Conservation (phyloP, 345 rosid genomes). For the Linum tenue region DNA sequence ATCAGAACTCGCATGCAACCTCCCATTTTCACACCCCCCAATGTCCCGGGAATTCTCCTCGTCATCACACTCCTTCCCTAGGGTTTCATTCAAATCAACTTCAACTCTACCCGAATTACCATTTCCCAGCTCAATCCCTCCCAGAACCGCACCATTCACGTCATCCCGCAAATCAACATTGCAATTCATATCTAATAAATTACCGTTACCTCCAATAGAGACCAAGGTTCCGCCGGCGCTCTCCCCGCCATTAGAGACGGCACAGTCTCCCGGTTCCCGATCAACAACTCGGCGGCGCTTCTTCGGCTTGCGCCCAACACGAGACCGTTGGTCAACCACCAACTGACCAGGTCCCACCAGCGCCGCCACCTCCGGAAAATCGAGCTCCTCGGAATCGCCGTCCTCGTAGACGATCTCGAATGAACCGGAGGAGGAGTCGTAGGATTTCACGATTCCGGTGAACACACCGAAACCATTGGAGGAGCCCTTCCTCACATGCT, state of each 20-base stretch:
- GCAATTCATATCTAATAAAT: slow-evolving; percentile 7
- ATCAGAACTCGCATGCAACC: slow-evolving; percentile 29
- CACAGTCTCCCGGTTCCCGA: slow-evolving; percentile 16
- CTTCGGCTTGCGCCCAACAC: slow-evolving; percentile 36
- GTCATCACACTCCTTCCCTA: slow-evolving; percentile 15
- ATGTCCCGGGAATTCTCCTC: slow-evolving; percentile 22
- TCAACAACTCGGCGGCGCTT: slow-evolving; percentile 39
- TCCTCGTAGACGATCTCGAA: slow-evolving; percentile 54
- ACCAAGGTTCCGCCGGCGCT: slow-evolving; percentile 11
- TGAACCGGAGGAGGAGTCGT: slow-evolving; percentile 42
- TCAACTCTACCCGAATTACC: slow-evolving; percentile 13
- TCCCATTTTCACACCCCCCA: slow-evolving; percentile 18
- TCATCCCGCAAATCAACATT: slow-evolving; percentile 21
- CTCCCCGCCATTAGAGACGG: slow-evolving; percentile 1
- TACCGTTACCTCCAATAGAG: slow-evolving; percentile 16
- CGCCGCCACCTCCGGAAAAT: slow-evolving; percentile 33
- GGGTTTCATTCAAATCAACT: slow-evolving; percentile 38
- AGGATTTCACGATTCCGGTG: slow-evolving; percentile 49
- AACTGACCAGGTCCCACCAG: slow-evolving; percentile 16
- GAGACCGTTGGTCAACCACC: slow-evolving; percentile 14
- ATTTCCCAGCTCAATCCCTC: slow-evolving; percentile 3
- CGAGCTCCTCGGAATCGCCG: slow-evolving; percentile 57
- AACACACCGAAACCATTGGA: slow-evolving; percentile 13
- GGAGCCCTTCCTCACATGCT: slow-evolving; percentile 40
- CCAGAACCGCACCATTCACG: background rate